These are phyloP conservation scores for Toxoplasma gondii DNA, from an alignment of 169 alveolate species.

Conservation along the genomic window DNA sequence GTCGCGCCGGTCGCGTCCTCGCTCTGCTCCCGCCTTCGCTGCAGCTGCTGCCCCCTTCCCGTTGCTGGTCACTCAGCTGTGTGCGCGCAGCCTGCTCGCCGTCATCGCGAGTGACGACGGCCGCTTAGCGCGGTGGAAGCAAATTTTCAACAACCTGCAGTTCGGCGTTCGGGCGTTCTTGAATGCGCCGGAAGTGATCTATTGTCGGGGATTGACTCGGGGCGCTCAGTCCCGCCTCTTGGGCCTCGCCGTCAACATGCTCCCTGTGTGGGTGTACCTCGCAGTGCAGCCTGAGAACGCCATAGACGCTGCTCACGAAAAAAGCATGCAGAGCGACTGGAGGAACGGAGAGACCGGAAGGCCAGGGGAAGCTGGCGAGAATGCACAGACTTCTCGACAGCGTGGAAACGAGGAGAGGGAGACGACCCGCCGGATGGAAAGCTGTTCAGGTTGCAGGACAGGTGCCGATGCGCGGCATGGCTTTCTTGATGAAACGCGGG, in stretches of 20 bases:
- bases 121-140: conserved; percentile 4
- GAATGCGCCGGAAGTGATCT: conserved; percentile 22
- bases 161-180: conserved; percentile 32
- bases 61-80: not conserved
- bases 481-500: no score
- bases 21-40: not conserved
- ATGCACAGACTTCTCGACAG: no score
- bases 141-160: not conserved
- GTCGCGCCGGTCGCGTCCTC: not conserved
- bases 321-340: not conserved
- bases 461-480: no score
- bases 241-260: not conserved
- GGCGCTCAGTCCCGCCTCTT: conserved; percentile 1
- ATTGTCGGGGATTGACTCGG: conserved; percentile 22
- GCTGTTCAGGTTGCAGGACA: no score
- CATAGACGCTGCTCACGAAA: not conserved
- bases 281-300: not conserved
- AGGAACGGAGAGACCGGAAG: not conserved
- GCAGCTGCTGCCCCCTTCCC: not conserved
- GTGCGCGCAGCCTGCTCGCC: not conserved
- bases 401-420: no score
- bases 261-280: conserved; percentile 3
- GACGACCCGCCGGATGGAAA: no score
- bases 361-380: not conserved
- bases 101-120: not conserved